Conservation (phyloP, 2,329 filamentous ascomycete species). For the Talaromyces sp. region DNA sequence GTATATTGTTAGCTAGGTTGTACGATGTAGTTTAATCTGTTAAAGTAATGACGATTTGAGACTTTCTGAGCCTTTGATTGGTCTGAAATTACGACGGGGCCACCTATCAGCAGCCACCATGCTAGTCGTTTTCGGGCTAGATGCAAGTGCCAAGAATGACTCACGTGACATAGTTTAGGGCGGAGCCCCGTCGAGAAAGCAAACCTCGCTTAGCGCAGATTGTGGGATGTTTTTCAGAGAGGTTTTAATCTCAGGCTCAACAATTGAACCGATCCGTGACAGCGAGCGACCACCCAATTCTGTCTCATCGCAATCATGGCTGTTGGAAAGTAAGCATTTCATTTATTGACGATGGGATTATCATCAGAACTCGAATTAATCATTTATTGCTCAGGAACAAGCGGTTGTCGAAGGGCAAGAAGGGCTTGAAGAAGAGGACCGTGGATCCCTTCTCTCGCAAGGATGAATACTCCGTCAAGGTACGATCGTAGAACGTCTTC, state of each 20-base stretch:
- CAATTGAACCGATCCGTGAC: conserved; percentile 26
- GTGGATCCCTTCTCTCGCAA: conserved; percentile 96
- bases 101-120: not conserved
- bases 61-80: not conserved
- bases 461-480: conserved; percentile 99
- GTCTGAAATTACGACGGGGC: not conserved
- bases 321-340: conserved; percentile 67
- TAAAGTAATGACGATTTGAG: not conserved
- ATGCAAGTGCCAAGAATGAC: not conserved
- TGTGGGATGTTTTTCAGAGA: conserved; percentile 41
- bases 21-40: not conserved
- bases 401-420: conserved; percentile 99
- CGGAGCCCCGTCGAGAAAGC: conserved; percentile 22
- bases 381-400: conserved; percentile 70
- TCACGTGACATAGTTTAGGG: conserved; percentile 28
- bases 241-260: conserved; percentile 10
- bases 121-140: not conserved
- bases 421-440: conserved; percentile 99
- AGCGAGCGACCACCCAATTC: conserved; percentile 19
- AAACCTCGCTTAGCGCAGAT: conserved; percentile 44
- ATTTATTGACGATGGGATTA: not conserved
- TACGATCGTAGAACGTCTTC: conserved; percentile 37
- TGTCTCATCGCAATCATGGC: conserved; percentile 66
- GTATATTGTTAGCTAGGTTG: not conserved
- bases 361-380: not conserved